phyloP scores from a whole-genome alignment of 176 grass and related monocot species.

The Lolium rigidum region DNA sequence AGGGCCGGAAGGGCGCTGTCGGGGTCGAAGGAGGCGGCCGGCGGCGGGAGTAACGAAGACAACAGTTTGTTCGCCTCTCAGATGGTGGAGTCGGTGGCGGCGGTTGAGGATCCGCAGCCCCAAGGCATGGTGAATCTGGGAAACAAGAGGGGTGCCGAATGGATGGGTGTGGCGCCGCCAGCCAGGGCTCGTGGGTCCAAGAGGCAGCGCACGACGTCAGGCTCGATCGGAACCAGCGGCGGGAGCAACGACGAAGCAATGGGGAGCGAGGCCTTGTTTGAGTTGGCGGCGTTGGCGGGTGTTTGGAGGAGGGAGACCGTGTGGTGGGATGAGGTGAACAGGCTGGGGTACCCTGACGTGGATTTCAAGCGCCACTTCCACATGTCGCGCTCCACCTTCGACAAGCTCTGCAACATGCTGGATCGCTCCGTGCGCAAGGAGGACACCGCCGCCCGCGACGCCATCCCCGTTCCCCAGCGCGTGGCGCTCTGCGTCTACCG shows the following conservation, averaged over 20 bases:
- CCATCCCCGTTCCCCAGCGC: slow-evolving; percentile 72
- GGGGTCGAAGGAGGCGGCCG: neutral
- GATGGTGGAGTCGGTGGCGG: neutral
- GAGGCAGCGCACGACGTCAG: neutral
- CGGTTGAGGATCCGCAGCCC: neutral
- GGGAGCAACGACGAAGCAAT: no score
- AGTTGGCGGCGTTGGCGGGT: neutral
- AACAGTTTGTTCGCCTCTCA: neutral
- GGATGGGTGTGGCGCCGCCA: neutral
- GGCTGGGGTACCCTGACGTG: slow-evolving; percentile 56
- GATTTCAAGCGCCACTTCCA: slow-evolving; percentile 75
- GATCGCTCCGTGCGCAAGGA: slow-evolving; percentile 66
- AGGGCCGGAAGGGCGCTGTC: neutral
- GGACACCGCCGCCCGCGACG: slow-evolving; percentile 71
- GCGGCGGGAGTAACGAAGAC: neutral
- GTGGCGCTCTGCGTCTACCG: slow-evolving; percentile 89
- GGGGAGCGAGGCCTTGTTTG: neutral
- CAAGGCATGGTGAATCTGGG: neutral
- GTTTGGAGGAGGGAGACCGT: neutral
- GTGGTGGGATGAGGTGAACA: slow-evolving; percentile 74
- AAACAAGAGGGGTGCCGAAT: neutral
- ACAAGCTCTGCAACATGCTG: slow-evolving; percentile 71
- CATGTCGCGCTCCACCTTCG: slow-evolving; percentile 71
- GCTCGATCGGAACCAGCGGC: neutral
- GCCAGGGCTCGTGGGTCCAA: neutral